phyloP scores from a whole-genome alignment of 192 early-diverging fungal species.

The Entophlyctis luteolus region DNA sequence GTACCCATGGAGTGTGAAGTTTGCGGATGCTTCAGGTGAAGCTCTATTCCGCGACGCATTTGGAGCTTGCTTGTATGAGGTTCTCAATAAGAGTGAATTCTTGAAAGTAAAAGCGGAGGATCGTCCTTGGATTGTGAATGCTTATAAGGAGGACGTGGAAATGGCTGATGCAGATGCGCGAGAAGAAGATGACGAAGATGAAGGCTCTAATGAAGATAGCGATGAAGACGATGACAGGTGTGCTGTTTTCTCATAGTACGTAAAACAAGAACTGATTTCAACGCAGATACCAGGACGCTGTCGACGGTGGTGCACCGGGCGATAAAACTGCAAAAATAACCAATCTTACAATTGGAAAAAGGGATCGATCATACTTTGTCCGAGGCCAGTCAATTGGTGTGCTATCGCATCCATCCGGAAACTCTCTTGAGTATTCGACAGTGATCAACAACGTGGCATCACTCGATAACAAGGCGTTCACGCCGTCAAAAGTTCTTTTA shows the following conservation, averaged over 20 bases:
- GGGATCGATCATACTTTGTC: conserved; percentile 85
- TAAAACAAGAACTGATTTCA: too few relatives aligned
- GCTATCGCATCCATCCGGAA: conserved; percentile 70
- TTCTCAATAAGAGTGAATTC: conserved; percentile 60
- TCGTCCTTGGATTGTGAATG: conserved; percentile 69
- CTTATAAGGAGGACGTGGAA: conserved; percentile 70
- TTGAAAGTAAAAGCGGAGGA: conserved; percentile 53
- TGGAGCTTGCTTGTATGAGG: conserved; percentile 74
- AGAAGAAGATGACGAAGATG: conserved; percentile 51
- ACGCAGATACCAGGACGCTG: conserved; percentile 4
- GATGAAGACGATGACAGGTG: conserved; percentile 39
- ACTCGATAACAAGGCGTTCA: conserved; percentile 57
- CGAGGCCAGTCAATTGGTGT: conserved; percentile 88
- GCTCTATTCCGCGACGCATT: conserved; percentile 59
- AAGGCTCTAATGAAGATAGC: conserved; percentile 29
- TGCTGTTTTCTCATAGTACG: too few relatives aligned
- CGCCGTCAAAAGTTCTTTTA: conserved; percentile 75
- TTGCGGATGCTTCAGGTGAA: conserved; percentile 50
- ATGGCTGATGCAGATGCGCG: conserved; percentile 52
- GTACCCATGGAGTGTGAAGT: conserved; percentile 74
- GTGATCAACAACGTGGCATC: conserved; percentile 71
- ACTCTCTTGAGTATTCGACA: conserved; percentile 72
- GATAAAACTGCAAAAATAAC: conserved; percentile 58
- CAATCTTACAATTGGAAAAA: conserved; percentile 78
- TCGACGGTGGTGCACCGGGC: background rate